phyloP scores from a whole-genome alignment of 169 alveolate genomes.

The Babesia ovata region DNA sequence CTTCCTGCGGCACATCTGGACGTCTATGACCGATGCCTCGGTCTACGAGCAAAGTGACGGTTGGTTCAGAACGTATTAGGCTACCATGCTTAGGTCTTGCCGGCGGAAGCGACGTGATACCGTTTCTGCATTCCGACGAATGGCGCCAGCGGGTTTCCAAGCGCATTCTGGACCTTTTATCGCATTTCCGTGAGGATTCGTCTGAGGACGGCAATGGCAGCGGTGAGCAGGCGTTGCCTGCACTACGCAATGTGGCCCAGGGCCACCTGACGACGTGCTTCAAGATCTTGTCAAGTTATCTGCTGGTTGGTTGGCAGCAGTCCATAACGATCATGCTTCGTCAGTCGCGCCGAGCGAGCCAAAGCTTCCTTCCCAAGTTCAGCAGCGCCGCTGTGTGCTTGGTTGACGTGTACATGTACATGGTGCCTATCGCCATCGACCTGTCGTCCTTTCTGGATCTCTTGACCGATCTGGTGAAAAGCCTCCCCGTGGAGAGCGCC shows the following conservation, averaged over 20 bases:
- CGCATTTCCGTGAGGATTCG: conserved; percentile 46
- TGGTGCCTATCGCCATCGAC: conserved; percentile 63
- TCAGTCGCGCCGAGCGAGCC: not conserved
- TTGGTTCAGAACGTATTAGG: not conserved
- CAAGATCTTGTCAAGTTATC: conserved; percentile 52
- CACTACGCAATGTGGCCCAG: conserved; percentile 46
- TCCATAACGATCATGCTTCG: not conserved
- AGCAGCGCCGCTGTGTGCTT: conserved; percentile 17
- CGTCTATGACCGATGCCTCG: conserved; percentile 54
- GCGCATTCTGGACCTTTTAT: conserved; percentile 49
- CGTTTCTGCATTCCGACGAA: conserved; percentile 36
- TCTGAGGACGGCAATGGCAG: conserved; percentile 17
- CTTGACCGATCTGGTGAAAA: conserved; percentile 59
- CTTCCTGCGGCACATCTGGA: conserved; percentile 58
- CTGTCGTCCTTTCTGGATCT: conserved; percentile 44
- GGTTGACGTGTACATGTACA: conserved; percentile 34
- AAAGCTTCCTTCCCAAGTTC: not conserved
- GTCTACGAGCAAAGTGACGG: conserved; percentile 16
- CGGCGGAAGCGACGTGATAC: conserved; percentile 18
- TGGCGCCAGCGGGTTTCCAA: conserved; percentile 32
- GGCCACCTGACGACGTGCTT: conserved; percentile 65
- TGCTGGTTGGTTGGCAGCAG: conserved; percentile 25
- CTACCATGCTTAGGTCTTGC: conserved; percentile 3
- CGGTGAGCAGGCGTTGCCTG: not conserved
- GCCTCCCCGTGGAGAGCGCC: conserved; percentile 32